These are phyloP conservation scores for Suhomyces choctaworum DNA, from an alignment of 1,139 yeast species.

Conservation along the genomic window DNA sequence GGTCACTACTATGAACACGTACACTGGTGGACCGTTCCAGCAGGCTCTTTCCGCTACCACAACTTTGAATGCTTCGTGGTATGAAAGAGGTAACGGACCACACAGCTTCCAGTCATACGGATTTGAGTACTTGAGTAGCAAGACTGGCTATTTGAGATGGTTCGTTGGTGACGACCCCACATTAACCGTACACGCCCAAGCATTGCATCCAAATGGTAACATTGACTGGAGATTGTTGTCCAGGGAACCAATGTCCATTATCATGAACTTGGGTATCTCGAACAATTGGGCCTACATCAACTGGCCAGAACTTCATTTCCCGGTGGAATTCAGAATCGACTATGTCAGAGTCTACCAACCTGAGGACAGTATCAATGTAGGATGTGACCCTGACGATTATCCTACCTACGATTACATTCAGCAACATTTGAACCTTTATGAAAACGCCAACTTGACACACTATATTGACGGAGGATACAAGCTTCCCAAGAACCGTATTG, in stretches of 20 bases:
- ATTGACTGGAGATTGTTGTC: slow-evolving; percentile 72
- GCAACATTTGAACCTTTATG: slow-evolving; percentile 61
- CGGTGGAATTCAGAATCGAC: slow-evolving; percentile 66
- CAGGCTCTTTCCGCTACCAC: slow-evolving; percentile 80
- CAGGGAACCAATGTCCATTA: slow-evolving; percentile 83
- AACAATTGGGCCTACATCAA: slow-evolving; percentile 82
- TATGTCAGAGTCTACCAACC: slow-evolving; percentile 83
- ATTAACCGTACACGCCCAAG: slow-evolving; percentile 57
- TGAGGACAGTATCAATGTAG: slow-evolving; percentile 43
- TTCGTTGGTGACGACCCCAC: slow-evolving; percentile 72
- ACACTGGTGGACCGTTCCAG: slow-evolving; percentile 83
- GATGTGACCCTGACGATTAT: slow-evolving; percentile 74
- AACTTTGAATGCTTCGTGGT: slow-evolving; percentile 73
- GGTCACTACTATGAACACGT: slow-evolving; percentile 69
- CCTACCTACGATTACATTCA: slow-evolving; percentile 78
- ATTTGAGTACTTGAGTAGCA: slow-evolving; percentile 72
- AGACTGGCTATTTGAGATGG: slow-evolving; percentile 79
- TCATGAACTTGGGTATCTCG: slow-evolving; percentile 78
- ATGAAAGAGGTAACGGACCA: slow-evolving; percentile 45
- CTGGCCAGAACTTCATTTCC: slow-evolving; percentile 71
- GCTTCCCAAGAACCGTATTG: slow-evolving; percentile 55
- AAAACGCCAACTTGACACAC: slow-evolving; percentile 59
- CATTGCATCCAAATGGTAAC: slow-evolving; percentile 82
- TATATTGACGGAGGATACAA: slow-evolving; percentile 70
- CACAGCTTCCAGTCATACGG: slow-evolving; percentile 68